Conservation (phyloP, 805 yeast species). For the Metschnikowia amazonensis region DNA sequence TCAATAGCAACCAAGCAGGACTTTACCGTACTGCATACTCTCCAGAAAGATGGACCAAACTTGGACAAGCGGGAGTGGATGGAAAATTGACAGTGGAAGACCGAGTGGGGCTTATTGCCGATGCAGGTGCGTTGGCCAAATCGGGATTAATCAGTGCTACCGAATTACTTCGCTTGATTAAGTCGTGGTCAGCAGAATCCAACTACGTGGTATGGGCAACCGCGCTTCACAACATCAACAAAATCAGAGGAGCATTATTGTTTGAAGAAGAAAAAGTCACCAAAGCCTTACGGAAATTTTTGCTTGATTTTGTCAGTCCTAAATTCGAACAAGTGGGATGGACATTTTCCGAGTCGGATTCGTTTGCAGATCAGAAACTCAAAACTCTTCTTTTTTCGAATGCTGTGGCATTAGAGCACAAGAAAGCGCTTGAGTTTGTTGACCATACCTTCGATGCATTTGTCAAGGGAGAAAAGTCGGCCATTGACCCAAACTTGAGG, state of each 20-base stretch:
- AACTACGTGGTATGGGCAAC: conserved; percentile 69
- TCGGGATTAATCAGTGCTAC: conserved; percentile 67
- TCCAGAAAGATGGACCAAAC: conserved; percentile 62
- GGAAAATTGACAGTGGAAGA: conserved; percentile 68
- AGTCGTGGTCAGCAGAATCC: conserved; percentile 55
- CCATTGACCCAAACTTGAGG: conserved; percentile 73
- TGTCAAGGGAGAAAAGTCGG: conserved; percentile 59
- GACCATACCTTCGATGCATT: conserved; percentile 49
- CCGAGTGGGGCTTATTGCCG: conserved; percentile 78
- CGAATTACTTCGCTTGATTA: conserved; percentile 55
- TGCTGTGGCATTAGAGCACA: conserved; percentile 53
- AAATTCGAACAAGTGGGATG: conserved; percentile 61
- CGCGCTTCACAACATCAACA: conserved; percentile 46
- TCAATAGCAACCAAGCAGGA: conserved; percentile 72
- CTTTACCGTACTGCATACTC: conserved; percentile 71
- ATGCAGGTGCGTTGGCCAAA: conserved; percentile 65
- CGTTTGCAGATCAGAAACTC: conserved; percentile 61
- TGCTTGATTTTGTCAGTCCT: conserved; percentile 50
- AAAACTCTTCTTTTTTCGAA: conserved; percentile 59
- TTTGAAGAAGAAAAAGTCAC: conserved; percentile 48
- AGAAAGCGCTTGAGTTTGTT: conserved; percentile 45
- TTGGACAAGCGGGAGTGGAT: conserved; percentile 57
- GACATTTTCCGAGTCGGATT: conserved; percentile 52
- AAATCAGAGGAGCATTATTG: conserved; percentile 50
- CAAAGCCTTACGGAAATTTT: conserved; percentile 48